Evolutionary conservation across 345 rosid genomes (phyloP).

Genomic region (Zanthoxylum bungeanum): DNA sequence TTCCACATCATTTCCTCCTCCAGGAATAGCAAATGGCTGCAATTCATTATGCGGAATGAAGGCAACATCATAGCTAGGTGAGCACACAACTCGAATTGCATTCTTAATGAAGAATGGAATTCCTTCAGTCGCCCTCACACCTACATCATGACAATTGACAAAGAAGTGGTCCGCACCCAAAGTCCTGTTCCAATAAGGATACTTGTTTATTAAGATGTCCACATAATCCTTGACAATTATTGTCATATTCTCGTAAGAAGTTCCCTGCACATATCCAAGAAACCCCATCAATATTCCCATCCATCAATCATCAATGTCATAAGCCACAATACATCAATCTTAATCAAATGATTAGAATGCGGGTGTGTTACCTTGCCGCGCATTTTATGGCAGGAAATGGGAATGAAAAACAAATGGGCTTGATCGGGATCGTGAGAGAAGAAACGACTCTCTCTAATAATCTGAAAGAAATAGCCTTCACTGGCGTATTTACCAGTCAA

Average conservation of each 20-base stretch:
- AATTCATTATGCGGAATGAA: constrained; percentile 96
- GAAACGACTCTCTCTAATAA: constrained; percentile 70
- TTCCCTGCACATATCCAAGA: constrained; percentile 53
- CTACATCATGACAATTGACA: constrained; percentile 95
- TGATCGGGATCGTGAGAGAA: constrained; percentile 74
- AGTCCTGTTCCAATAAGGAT: constrained; percentile 95
- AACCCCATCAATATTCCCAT: no score
- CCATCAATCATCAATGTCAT: neutral
- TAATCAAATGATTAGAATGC: neutral
- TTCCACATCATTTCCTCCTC: constrained; percentile 81
- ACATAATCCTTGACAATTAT: constrained; percentile 73
- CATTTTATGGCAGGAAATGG: constrained; percentile 97
- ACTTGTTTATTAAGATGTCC: constrained; percentile 61
- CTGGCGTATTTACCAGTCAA: constrained; percentile 95
- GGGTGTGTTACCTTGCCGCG: constrained; percentile 89
- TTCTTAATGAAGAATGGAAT: constrained; percentile 77
- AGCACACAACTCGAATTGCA: constrained; percentile 89
- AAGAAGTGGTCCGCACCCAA: constrained; percentile 98
- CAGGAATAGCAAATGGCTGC: constrained; percentile 91
- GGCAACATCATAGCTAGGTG: constrained; percentile 91
- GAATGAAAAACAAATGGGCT: constrained; percentile 90
- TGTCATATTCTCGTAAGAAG: constrained; percentile 92
- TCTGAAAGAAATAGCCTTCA: constrained; percentile 98
- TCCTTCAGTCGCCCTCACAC: constrained; percentile 94
- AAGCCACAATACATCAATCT: no score